phyloP scores from a whole-genome alignment of 2,329 filamentous ascomycete species.

The Pseudodiploospora longispora region DNA sequence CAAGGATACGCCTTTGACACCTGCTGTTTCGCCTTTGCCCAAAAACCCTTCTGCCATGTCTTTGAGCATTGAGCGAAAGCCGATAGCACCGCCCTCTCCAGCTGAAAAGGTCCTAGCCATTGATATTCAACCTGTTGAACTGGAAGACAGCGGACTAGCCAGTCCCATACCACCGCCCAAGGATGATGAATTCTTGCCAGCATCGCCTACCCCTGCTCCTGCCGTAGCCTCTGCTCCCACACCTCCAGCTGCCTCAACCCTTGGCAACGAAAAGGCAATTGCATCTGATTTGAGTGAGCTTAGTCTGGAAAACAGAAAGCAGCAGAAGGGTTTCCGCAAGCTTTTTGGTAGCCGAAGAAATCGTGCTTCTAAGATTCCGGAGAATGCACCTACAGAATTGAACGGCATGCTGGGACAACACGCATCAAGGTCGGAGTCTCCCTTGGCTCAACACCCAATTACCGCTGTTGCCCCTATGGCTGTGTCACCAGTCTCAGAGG shows the following conservation, averaged over 20 bases:
- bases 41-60: slow-evolving; percentile 17
- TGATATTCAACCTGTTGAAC: slow-evolving; percentile 1
- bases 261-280: slow-evolving; percentile 7
- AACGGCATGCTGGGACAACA: slow-evolving; percentile 42
- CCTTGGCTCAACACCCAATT: slow-evolving; percentile 16
- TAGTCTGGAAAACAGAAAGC: slow-evolving; percentile 31
- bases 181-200: slow-evolving; percentile 1
- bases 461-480: slow-evolving; percentile 12
- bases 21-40: slow-evolving; percentile 5
- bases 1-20: slow-evolving; percentile 23
- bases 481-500: slow-evolving; percentile 1
- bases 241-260: slow-evolving; percentile 1
- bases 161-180: slow-evolving; percentile 17
- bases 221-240: background rate
- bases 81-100: slow-evolving; percentile 1
- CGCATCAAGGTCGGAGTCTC: background rate
- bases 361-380: slow-evolving; percentile 46
- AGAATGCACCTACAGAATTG: slow-evolving; percentile 43
- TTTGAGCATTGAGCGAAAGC: slow-evolving; percentile 6
- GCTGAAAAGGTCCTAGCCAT: background rate
- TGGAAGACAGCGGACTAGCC: background rate
- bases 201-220: too few relatives aligned
- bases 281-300: slow-evolving; percentile 2
- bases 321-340: slow-evolving; percentile 50
- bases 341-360: slow-evolving; percentile 56